Base-by-base conservation (phyloP, 441 rosid species). In the Erysimum cheiri region DNA sequence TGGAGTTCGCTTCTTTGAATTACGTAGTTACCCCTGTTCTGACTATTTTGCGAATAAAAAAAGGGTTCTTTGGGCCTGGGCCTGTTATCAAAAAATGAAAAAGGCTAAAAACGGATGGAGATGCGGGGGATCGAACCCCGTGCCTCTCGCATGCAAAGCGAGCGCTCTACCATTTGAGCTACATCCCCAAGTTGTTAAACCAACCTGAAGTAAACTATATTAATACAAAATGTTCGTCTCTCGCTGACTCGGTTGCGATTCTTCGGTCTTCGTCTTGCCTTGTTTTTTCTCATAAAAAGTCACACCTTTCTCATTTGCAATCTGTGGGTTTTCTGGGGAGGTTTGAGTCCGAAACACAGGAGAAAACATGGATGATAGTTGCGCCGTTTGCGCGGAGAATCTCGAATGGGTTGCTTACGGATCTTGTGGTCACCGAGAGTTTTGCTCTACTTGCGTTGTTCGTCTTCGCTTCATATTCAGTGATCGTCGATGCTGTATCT, bases 321-420 rank as follows among this genome's bases (percentile, higher is more conserved):
- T n/a, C 1, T 6, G 4, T 41, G 47, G 8, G 47, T 41, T 41
- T 43, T 43, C 48, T 44, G 48, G 48, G 2, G 24, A 22, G 24
- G 48, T 44, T 15, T 43, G 49, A 15, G 22, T 15, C 4, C 2
- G 9, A 35, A 41, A 41, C 55, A 24, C 63, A 50, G 3, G 15
- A 63, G 60, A 2, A 64, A 14, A n/a, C 48, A 93, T 95, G 98
- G 98, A 92, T 69, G 99, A 95, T 53, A 87, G 89, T 60, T 95
- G 98, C 56, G 99, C 96, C 26, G 99, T 92, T 28, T 95, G 98
- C 68, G 97, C 97, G 1, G 99, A 92, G 39, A 60, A 83, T 56
- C 81, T 95, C 60, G 96, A 92, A 71, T 95, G 98, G 98, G 95
- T 88, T 62, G 98, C 96, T 11, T 95, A 95, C 69, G 96, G 97